Evolutionary conservation across 371 early-diverging fungal genomes (phyloP).

Genomic region (Coemansia sp.): DNA sequence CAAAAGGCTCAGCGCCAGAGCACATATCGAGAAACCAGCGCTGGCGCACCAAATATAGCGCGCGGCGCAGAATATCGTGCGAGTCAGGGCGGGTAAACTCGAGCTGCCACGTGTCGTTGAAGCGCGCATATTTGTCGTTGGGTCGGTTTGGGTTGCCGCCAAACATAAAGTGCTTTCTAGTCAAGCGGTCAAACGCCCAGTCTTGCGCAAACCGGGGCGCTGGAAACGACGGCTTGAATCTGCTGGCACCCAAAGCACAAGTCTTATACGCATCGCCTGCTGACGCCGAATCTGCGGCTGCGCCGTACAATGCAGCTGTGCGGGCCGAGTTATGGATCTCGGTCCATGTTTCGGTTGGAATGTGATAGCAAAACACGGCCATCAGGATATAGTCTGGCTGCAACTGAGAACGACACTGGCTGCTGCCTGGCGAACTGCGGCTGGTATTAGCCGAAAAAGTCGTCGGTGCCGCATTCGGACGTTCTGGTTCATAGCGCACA

Average conservation of each 20-base stretch:
- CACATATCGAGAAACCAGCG: conserved; percentile 54
- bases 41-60: conserved; percentile 46
- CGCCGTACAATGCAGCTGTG: not conserved
- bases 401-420: not conserved
- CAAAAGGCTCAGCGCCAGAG: conserved; percentile 5
- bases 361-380: conserved; percentile 44
- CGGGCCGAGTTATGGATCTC: conserved; percentile 35
- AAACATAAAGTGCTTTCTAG: conserved; percentile 53
- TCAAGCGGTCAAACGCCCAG: conserved; percentile 50
- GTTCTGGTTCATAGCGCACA: conserved; percentile 13
- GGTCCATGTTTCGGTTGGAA: conserved; percentile 49
- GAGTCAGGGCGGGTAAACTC: conserved; percentile 37
- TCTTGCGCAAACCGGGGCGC: conserved; percentile 56
- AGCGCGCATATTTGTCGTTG: conserved; percentile 38
- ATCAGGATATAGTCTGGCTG: conserved; percentile 29
- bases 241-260: not conserved
- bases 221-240: conserved; percentile 19
- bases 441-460: not conserved
- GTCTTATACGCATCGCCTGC: not conserved
- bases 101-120: conserved; percentile 56
- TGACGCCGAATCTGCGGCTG: not conserved
- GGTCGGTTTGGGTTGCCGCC: conserved; percentile 55
- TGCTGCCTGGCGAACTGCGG: not conserved
- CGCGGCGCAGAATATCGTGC: conserved; percentile 39
- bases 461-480: not conserved